Percentiles rank a stretch among this genome's conserved stretches.
phyloP scores from a whole-genome alignment of 768 basidiomycete species.

The Gloeophyllum trabeum region DNA sequence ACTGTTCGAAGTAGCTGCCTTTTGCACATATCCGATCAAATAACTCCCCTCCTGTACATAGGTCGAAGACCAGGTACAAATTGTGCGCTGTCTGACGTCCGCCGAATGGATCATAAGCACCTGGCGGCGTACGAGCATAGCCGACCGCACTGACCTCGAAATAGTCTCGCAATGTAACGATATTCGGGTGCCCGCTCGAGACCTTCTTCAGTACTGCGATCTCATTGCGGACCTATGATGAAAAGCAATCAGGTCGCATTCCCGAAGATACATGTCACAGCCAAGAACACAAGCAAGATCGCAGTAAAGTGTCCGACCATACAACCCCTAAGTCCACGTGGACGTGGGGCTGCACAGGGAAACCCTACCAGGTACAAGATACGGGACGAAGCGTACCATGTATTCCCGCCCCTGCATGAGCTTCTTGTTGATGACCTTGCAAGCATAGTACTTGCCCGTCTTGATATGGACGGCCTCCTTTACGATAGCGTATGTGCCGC shows the following conservation, averaged over 20 bases:
- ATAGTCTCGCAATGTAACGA: slow-evolving; percentile 93
- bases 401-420: slow-evolving; percentile 96
- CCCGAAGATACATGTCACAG: too few relatives aligned
- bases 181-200: slow-evolving; percentile 81
- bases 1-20: slow-evolving; percentile 95
- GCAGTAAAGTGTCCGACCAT: too few relatives aligned
- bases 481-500: slow-evolving; percentile 91
- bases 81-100: slow-evolving; percentile 70
- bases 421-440: slow-evolving; percentile 99
- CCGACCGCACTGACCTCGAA: slow-evolving; percentile 56
- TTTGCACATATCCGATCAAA: slow-evolving; percentile 98
- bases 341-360: too few relatives aligned
- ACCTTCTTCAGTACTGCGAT: slow-evolving; percentile 91
- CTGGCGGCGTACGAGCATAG: neutral
- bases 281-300: too few relatives aligned
- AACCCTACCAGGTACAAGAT: slow-evolving; percentile 4
- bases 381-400: slow-evolving; percentile 54
- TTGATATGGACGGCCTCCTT: slow-evolving; percentile 93
- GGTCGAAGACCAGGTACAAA: slow-evolving; percentile 89
- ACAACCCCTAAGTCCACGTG: too few relatives aligned
- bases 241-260: neutral
- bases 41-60: slow-evolving; percentile 96
- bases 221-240: slow-evolving; percentile 81
- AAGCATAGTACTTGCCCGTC: slow-evolving; percentile 91
- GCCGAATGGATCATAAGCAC: neutral